Base-by-base conservation (phyloP, 2,329 filamentous ascomycete species). In the Fusarium foetens region DNA sequence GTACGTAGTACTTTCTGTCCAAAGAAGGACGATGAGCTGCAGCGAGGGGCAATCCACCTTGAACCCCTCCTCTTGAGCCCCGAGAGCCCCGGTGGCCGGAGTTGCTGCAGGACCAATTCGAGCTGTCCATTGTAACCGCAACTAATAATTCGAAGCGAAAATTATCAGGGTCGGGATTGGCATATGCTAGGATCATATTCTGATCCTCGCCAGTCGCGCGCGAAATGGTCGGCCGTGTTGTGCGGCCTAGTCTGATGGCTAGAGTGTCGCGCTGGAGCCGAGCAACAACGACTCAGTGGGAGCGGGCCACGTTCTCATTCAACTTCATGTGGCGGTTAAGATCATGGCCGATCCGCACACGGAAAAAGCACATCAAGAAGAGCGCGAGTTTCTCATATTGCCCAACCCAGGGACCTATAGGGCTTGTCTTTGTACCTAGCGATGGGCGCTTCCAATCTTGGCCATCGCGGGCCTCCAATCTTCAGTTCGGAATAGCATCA, bases 231-330 rank as follows among this genome's bases (percentile, higher is more conserved):
- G 75, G 63, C 72, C 75, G 51, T 70, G 51, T 77, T 75, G 58
- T 53, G 66, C 68, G 74, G 68, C 71, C 75, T 66, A 72, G 69
- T 51, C 33, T 61, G 43, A 63, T 61, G 61, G 59, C 72, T 69
- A 66, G 68, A 76, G 73, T 58, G 65, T 73, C 62, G 74, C 67
- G 66, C 67, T 67, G 72, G 75, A 67, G 69, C 65, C 58, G 55
- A 65, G 64, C 73, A 64, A 64, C 71, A 65, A 68, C 75, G 72
- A 76, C 74, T 77, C 75, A 77, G 71, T 77, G 74, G 74, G 71
- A 73, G 75, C 74, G 75, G 74, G 74, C 74, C 75, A 77, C 73
- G 75, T 76, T 76, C 75, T 71, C 75, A 72, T 73, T 71, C 75
- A 74, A 75, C 71, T 74, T 74, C 71, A 73, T 72, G 75, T 75